Percentiles rank a stretch among this genome's conserved stretches.
These are phyloP conservation scores for Fusarium sp. DNA, from an alignment of 2,329 filamentous ascomycete genomes.

Conservation along the genomic window DNA sequence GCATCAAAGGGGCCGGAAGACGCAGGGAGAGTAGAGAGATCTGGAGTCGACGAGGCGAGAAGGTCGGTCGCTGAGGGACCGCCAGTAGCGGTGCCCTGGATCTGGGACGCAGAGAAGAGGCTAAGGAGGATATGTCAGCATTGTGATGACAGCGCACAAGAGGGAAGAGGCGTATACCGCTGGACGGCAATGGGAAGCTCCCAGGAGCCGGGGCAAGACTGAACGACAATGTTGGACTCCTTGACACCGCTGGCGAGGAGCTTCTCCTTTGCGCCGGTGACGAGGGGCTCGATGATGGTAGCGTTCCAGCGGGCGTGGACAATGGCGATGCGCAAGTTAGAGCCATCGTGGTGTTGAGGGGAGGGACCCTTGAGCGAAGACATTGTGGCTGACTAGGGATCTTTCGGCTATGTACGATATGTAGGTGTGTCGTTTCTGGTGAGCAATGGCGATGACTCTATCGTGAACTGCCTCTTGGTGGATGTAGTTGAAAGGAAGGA, in stretches of 20 bases:
- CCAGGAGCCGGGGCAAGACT: slow-evolving; percentile 93
- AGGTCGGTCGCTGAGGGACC: slow-evolving; percentile 80
- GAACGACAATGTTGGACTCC: slow-evolving; percentile 87
- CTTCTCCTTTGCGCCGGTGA: slow-evolving; percentile 82
- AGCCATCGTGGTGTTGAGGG: slow-evolving; percentile 72
- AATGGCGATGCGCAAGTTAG: slow-evolving; percentile 88
- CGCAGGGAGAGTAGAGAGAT: slow-evolving; percentile 66
- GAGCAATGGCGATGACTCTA: slow-evolving; percentile 9
- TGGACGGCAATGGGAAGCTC: slow-evolving; percentile 93
- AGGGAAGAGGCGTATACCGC: slow-evolving; percentile 65
- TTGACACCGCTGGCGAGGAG: slow-evolving; percentile 84
- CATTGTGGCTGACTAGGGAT: slow-evolving; percentile 20
- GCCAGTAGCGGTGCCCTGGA: slow-evolving; percentile 77
- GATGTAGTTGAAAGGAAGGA: not conserved
- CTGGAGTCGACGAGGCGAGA: slow-evolving; percentile 74
- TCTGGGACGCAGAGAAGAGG: slow-evolving; percentile 85
- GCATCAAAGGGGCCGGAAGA: slow-evolving; percentile 83
- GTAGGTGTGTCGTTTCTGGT: not conserved
- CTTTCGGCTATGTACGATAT: not conserved
- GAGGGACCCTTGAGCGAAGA: slow-evolving; percentile 67
- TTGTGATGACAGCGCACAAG: not conserved
- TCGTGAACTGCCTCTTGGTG: slow-evolving; percentile 11
- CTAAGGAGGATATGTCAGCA: slow-evolving; percentile 56
- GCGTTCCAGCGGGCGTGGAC: slow-evolving; percentile 97
- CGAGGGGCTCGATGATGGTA: slow-evolving; percentile 85